Base-by-base conservation (phyloP, 2,329 filamentous ascomycete genomes). In the Ophiostoma sp. region DNA sequence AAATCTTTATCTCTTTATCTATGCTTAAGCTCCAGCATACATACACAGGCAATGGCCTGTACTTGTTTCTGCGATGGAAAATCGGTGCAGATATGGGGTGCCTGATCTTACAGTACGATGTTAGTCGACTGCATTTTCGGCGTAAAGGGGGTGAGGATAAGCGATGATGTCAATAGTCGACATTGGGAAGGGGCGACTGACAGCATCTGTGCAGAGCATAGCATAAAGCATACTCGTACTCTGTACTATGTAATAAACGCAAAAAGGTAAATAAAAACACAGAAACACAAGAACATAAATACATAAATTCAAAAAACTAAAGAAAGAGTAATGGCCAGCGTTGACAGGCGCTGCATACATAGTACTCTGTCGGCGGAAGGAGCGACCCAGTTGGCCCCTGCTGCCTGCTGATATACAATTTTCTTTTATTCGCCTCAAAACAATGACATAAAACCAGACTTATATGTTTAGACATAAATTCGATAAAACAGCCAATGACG, bases 81-180 rank as follows among this genome's bases (percentile, higher is more conserved):
- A 62, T 27, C 57, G 27, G 31, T 62, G 57, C 57, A 62, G 60
- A 64, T 64, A 36, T 13, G 33, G 17, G 33, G 60, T 64, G 60
- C 60, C 33, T 64, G 60, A 64, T 64, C 60, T 39, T 35, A 64
- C 60, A 39, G 60, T 36, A 8, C 15, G 13, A 15, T 41, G 20
- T 62, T 33, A 62, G n/a, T 35, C 57, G 60, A 64, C 60, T 36
- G 60, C 60, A 64, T 64, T 64, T 23, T 64, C 60, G 60, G 60
- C 60, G 60, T 64, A 64, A 20, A 36, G 60, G 60, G 60, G 60
- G 60, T 36, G 60, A 64, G 33, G 31, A 36, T 35, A 64, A n/a
- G 60, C 60, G 33, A 64, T 64, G 60, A 64, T 64, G 33, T 64
- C 60, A 64, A 23, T 33, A 10, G 27, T 8, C 15, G 17, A 23